Percentiles rank a stretch among this genome's conserved stretches.
phyloP scores from a whole-genome alignment of 169 alveolate species.

The Blepharisma undulans region DNA sequence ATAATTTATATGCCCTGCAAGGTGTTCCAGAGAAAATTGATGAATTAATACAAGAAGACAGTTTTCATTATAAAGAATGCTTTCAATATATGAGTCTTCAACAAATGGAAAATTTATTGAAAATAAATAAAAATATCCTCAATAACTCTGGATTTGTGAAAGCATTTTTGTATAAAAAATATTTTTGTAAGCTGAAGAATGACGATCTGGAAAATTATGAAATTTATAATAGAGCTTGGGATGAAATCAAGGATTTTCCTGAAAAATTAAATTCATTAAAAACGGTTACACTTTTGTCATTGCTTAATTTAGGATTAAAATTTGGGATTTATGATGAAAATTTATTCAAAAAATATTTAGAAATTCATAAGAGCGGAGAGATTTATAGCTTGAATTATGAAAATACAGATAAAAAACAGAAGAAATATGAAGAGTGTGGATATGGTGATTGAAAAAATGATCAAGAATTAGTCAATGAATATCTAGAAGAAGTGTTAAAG shows the following conservation, averaged over 20 bases:
- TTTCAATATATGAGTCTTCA: neutral
- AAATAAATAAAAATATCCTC: neutral
- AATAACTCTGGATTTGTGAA: neutral
- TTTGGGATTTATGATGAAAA: neutral
- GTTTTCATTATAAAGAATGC: neutral
- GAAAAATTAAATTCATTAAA: neutral
- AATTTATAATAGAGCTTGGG: neutral
- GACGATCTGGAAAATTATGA: neutral
- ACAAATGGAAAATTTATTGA: neutral
- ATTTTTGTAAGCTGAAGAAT: neutral
- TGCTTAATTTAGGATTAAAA: neutral
- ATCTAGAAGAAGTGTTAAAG: neutral
- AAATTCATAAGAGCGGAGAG: constrained; percentile 23
- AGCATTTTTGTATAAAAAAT: neutral
- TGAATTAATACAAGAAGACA: neutral
- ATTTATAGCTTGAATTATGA: neutral
- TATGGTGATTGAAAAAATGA: neutral
- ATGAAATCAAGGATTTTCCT: neutral
- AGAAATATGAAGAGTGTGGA: neutral
- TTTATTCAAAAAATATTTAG: neutral
- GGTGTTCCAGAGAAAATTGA: neutral
- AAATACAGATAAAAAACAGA: neutral
- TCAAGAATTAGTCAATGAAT: neutral
- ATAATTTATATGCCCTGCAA: no score
- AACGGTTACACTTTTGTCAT: neutral